Conservation (phyloP, 1,284 basidiomycete genomes). For the Sutorius eximius region DNA sequence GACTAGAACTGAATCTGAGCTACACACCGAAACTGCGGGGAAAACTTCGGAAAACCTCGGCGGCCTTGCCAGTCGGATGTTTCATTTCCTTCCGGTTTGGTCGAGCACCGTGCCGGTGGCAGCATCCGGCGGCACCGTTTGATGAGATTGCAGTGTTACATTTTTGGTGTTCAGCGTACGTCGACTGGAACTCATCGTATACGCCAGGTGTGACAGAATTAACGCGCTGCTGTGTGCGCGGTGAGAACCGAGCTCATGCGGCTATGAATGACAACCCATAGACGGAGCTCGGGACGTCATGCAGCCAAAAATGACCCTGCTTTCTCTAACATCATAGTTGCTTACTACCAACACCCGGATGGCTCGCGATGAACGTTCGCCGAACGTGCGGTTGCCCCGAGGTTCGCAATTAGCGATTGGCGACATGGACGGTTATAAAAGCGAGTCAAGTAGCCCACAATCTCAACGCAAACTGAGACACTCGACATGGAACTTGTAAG, state of each 20-base stretch:
- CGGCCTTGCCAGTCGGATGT: not conserved
- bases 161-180: not conserved
- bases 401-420: not conserved
- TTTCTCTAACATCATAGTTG: not conserved
- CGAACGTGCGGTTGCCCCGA: not conserved
- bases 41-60: not conserved
- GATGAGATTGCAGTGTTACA: slow-evolving; percentile 13
- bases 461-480: not conserved
- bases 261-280: not conserved
- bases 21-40: not conserved
- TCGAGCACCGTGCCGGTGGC: slow-evolving; percentile 11
- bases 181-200: not conserved
- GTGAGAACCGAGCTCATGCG: not conserved
- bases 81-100: slow-evolving; percentile 3
- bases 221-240: not conserved
- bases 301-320: no score
- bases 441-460: not conserved
- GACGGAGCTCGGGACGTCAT: not conserved
- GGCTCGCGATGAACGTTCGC: slow-evolving; percentile 4
- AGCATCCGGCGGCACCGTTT: not conserved
- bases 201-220: no score
- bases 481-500: slow-evolving; percentile 21
- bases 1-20: not conserved
- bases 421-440: slow-evolving; percentile 15
- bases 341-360: not conserved